phyloP scores from a whole-genome alignment of 441 rosid genomes.

The Aquilaria agallochum region DNA sequence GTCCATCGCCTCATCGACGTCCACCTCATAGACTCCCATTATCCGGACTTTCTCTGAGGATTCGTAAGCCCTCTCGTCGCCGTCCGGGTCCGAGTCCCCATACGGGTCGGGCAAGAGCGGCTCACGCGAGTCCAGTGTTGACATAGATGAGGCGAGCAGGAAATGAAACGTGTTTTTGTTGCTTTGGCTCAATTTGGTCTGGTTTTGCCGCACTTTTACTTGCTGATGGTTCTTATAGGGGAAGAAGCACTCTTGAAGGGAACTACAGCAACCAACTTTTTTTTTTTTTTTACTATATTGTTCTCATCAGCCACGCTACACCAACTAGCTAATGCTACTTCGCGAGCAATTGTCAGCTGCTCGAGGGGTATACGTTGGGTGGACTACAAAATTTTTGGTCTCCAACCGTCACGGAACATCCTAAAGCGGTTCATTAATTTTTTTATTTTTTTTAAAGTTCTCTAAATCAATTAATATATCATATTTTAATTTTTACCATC shows the following conservation, averaged over 20 bases:
- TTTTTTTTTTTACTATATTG: too few species aligned
- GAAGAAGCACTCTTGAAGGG: neutral
- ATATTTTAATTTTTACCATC: too few species aligned
- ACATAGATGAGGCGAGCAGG: conserved; percentile 18
- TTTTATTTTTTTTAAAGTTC: too few species aligned
- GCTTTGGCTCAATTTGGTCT: neutral
- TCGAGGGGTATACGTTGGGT: too few species aligned
- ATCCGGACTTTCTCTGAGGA: conserved; percentile 63
- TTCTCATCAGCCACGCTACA: too few species aligned
- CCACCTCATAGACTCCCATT: conserved; percentile 40
- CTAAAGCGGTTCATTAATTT: too few species aligned
- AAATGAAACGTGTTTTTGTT: too few species aligned
- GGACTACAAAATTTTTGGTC: too few species aligned
- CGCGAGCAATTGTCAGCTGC: too few species aligned
- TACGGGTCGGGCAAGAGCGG: conserved; percentile 33
- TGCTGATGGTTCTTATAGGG: neutral
- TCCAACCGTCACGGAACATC: too few species aligned
- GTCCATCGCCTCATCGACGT: conserved; percentile 21
- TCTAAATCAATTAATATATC: too few species aligned
- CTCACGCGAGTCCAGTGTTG: conserved; percentile 22
- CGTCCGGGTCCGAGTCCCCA: conserved; percentile 7
- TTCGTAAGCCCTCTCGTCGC: conserved; percentile 54
- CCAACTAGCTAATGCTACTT: too few species aligned
- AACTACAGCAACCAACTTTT: neutral
- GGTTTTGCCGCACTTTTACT: neutral